A percentile compares a stretch with the other conserved stretches of the same genome.
phyloP scores from a whole-genome alignment of 371 early-diverging fungal species.

The Haplosporangium sp. region DNA sequence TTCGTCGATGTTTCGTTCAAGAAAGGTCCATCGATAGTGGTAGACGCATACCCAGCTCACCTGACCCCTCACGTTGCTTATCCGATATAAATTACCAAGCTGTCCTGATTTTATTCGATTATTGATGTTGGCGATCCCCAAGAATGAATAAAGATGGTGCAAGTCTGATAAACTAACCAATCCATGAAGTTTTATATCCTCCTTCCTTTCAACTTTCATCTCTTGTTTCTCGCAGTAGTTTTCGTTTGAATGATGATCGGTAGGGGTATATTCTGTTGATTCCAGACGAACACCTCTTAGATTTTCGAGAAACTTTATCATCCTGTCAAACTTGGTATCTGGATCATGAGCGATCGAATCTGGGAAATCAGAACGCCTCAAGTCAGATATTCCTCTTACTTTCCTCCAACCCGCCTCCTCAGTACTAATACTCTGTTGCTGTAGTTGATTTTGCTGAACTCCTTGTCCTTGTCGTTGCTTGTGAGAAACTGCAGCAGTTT shows the following conservation, averaged over 20 bases:
- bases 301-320: conserved; percentile 41
- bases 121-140: conserved; percentile 29
- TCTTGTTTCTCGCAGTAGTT: neutral
- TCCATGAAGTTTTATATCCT: conserved; percentile 18
- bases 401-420: conserved; percentile 8
- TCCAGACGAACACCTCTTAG: conserved; percentile 30
- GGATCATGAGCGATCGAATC: conserved; percentile 28
- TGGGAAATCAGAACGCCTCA: conserved; percentile 37
- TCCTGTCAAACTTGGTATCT: conserved; percentile 25
- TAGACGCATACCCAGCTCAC: conserved; percentile 49
- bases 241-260: neutral
- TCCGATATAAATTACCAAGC: conserved; percentile 39
- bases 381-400: conserved; percentile 17
- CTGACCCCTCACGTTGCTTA: conserved; percentile 37
- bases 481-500: neutral
- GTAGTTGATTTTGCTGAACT: conserved; percentile 9
- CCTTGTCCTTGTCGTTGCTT: conserved; percentile 3
- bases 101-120: conserved; percentile 28
- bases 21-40: conserved; percentile 53
- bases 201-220: conserved; percentile 10
- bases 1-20: conserved; percentile 43
- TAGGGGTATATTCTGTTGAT: conserved; percentile 2
- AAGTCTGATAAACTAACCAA: conserved; percentile 31
- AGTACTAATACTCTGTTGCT: conserved; percentile 1
- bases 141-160: conserved; percentile 39